Conservation (phyloP, 73 alveolate genomes). For the Paramecium biaurelia region DNA sequence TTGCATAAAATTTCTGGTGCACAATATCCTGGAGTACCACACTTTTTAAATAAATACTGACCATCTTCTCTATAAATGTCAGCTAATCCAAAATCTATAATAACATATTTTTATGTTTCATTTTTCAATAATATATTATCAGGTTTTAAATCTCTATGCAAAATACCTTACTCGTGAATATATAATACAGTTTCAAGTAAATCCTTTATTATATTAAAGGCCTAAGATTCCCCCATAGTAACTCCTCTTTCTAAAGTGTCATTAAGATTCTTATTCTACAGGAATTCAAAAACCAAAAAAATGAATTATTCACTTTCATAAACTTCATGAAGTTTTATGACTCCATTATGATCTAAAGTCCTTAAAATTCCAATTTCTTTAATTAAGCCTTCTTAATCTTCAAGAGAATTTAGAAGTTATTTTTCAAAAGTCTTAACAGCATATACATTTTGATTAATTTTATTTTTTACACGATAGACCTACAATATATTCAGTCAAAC, state of each 20-base stretch:
- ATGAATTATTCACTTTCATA: conserved; percentile 43
- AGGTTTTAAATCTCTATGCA: conserved; percentile 63
- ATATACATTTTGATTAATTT: neutral
- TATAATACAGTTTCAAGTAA: conserved; percentile 40
- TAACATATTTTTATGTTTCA: neutral
- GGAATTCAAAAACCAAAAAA: conserved; percentile 48
- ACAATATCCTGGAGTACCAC: conserved; percentile 58
- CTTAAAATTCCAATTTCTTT: conserved; percentile 44
- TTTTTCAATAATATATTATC: conserved; percentile 31
- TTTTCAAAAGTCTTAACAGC: conserved; percentile 9
- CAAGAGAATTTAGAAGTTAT: neutral
- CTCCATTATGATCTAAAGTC: conserved; percentile 36
- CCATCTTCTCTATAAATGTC: conserved; percentile 30
- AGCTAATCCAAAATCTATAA: conserved; percentile 34
- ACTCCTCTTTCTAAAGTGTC: neutral
- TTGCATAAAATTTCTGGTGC: conserved; percentile 56
- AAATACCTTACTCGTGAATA: conserved; percentile 45
- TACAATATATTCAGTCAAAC: neutral
- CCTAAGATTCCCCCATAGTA: neutral
- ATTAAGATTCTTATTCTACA: neutral
- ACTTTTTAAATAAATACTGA: neutral
- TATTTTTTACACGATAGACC: conserved; percentile 19
- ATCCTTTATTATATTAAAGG: neutral
- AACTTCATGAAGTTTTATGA: conserved; percentile 43
- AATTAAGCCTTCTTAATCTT: neutral